Conservation (phyloP, 345 rosid species). For the Brassica napus region Da-Ae NC_063436.1:6293501-6294000, state of each 20-base stretch:
- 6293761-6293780: neutral
- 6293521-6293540: neutral
- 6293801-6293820: too few relatives aligned
- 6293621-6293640: too few relatives aligned
- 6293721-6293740: neutral
- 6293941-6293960: neutral
- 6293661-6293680: too few relatives aligned
- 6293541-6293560: neutral
- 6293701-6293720: too few relatives aligned
- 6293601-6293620: too few relatives aligned
- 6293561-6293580: too few relatives aligned
- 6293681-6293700: too few relatives aligned
- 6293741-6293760: neutral
- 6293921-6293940: neutral
- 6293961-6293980: neutral
- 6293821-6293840: too few relatives aligned
- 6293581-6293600: too few relatives aligned
- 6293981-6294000: neutral
- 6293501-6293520: neutral
- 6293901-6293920: neutral
- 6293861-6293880: neutral
- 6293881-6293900: neutral
- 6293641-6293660: too few relatives aligned
- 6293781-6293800: neutral
- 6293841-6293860: neutral